A percentile compares a stretch with the other conserved stretches of the same genome.
These are phyloP conservation scores for Fraxinus albicans DNA, from an alignment of 305 asterid genomes.

Conservation along the genomic window DNA sequence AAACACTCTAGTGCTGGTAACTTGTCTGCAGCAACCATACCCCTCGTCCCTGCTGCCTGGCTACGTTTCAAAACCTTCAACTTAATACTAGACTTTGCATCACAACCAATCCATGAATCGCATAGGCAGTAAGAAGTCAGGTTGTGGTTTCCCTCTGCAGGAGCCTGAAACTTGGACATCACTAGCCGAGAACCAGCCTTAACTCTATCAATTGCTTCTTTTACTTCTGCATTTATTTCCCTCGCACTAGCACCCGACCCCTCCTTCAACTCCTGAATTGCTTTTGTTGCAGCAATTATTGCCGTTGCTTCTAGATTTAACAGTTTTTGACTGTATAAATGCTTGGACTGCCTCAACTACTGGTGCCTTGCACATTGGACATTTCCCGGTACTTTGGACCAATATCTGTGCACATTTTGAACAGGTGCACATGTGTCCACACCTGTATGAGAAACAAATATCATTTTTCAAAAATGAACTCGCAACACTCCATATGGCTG, in stretches of 20 bases:
- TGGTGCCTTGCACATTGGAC: conserved; percentile 93
- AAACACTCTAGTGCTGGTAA: conserved; percentile 53
- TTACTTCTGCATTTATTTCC: conserved; percentile 71
- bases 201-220: conserved; percentile 80
- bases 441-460: conserved; percentile 38
- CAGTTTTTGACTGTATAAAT: conserved; percentile 35
- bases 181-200: conserved; percentile 85
- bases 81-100: conserved; percentile 62
- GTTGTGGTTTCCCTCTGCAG: conserved; percentile 79
- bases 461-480: neutral
- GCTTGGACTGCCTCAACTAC: conserved; percentile 72
- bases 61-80: conserved; percentile 79
- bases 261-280: conserved; percentile 82
- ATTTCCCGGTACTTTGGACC: conserved; percentile 50
- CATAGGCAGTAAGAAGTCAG: conserved; percentile 74
- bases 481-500: neutral
- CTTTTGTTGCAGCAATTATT: conserved; percentile 82
- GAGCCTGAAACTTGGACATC: conserved; percentile 94
- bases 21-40: conserved; percentile 51
- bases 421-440: conserved; percentile 96
- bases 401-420: conserved; percentile 68
- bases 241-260: conserved; percentile 84
- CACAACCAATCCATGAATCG: conserved; percentile 95
- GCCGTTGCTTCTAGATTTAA: conserved; percentile 57
- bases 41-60: conserved; percentile 78